Evolutionary conservation across 2,329 filamentous ascomycete genomes (phyloP).

Genomic region (Trichophyton benhamiae): DNA sequence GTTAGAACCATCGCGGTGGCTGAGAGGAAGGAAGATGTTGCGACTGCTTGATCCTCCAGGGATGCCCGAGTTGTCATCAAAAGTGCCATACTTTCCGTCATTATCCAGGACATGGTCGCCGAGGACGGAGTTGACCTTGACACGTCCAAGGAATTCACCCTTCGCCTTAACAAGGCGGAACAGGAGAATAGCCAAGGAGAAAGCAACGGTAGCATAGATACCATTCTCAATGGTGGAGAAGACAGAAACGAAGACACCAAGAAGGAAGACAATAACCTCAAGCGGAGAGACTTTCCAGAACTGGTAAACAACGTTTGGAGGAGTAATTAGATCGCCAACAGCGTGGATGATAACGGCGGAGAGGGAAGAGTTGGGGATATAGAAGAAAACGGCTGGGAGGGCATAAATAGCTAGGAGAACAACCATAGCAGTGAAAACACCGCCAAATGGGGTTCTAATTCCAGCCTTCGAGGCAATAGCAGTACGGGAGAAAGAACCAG

Average conservation of each 20-base stretch:
- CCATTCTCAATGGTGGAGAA: conserved; percentile 84
- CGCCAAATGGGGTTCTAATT: conserved; percentile 79
- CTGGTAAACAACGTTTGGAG: conserved; percentile 81
- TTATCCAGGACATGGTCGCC: conserved; percentile 60
- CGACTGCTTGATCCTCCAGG: conserved; percentile 44
- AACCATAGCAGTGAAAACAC: conserved; percentile 72
- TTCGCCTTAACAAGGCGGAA: conserved; percentile 73
- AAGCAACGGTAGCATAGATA: conserved; percentile 72
- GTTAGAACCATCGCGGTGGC: conserved; percentile 83
- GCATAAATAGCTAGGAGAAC: conserved; percentile 86
- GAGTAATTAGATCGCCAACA: conserved; percentile 81
- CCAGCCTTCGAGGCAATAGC: conserved; percentile 97
- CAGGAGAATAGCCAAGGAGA: conserved; percentile 66
- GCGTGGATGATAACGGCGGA: conserved; percentile 91
- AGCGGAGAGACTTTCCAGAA: conserved; percentile 90
- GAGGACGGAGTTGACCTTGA: conserved; percentile 72
- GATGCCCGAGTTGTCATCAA: conserved; percentile 26
- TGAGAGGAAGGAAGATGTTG: conserved; percentile 76
- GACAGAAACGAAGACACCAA: conserved; percentile 78
- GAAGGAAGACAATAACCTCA: conserved; percentile 85
- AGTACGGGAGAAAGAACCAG: conserved; percentile 89
- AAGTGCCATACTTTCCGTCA: conserved; percentile 50
- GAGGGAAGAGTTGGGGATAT: conserved; percentile 71
- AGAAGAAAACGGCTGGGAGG: conserved; percentile 79
- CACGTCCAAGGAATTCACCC: conserved; percentile 71